These are phyloP conservation scores for Waltergamsia citrina DNA, from an alignment of 2,329 filamentous ascomycete species.

Conservation along the genomic window DNA sequence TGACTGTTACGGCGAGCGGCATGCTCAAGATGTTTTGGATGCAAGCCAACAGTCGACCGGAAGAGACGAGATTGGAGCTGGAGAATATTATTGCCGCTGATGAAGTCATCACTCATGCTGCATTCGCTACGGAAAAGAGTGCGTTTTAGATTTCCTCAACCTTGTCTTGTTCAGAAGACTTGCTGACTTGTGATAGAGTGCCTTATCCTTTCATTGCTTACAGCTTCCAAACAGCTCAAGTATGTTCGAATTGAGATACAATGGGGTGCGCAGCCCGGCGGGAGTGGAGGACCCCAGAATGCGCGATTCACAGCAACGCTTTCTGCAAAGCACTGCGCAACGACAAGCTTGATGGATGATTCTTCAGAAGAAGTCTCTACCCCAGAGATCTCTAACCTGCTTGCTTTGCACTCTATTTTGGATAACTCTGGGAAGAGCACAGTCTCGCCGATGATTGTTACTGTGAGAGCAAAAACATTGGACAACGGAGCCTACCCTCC, in stretches of 20 bases:
- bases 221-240: conserved; percentile 61
- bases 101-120: conserved; percentile 71
- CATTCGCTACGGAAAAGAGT: conserved; percentile 68
- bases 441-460: conserved; percentile 55
- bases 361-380: conserved; percentile 38
- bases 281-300: conserved; percentile 35
- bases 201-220: conserved; percentile 58
- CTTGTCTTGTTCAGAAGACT: neutral
- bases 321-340: conserved; percentile 44
- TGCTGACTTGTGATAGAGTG: conserved; percentile 28
- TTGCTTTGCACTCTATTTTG: conserved; percentile 58
- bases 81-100: conserved; percentile 64
- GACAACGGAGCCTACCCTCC: conserved; percentile 45
- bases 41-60: conserved; percentile 62
- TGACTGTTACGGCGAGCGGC: conserved; percentile 69
- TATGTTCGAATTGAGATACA: conserved; percentile 64
- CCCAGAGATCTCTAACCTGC: conserved; percentile 62
- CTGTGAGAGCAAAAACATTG: conserved; percentile 58
- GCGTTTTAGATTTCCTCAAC: conserved; percentile 13
- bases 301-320: conserved; percentile 41
- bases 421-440: conserved; percentile 49
- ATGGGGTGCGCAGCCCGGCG: conserved; percentile 56
- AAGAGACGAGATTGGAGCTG: conserved; percentile 64
- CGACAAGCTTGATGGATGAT: conserved; percentile 47
- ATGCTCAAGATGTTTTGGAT: conserved; percentile 68